Evolutionary conservation across 2,329 filamentous ascomycete genomes (phyloP).

Genomic region (Cladosporium sp.): DNA sequence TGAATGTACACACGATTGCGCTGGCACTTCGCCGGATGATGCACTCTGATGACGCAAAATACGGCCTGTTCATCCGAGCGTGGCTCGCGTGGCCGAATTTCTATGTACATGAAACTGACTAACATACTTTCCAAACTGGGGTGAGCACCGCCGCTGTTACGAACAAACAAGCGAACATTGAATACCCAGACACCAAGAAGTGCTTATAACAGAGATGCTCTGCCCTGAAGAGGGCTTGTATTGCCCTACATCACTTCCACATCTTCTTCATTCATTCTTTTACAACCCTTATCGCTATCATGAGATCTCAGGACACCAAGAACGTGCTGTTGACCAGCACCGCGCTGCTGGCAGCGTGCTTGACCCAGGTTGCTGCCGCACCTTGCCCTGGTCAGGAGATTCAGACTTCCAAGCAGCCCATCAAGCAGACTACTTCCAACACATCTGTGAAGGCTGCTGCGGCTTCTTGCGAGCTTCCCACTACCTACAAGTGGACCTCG

Average conservation of each 20-base stretch:
- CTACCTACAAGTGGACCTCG: slow-evolving; percentile 55
- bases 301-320: slow-evolving; percentile 14
- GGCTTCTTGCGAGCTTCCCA: slow-evolving; percentile 52
- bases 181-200: background rate
- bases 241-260: slow-evolving; percentile 9
- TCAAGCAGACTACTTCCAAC: background rate
- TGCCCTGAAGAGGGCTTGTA: slow-evolving; percentile 13
- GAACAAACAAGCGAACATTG: slow-evolving; percentile 7
- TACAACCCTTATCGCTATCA: slow-evolving; percentile 10
- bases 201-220: slow-evolving; percentile 11
- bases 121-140: slow-evolving; percentile 4
- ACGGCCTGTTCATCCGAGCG: background rate
- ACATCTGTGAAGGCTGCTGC: background rate
- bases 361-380: slow-evolving; percentile 5
- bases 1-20: background rate
- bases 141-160: slow-evolving; percentile 7
- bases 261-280: background rate
- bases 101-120: slow-evolving; percentile 6
- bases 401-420: background rate
- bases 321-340: slow-evolving; percentile 18
- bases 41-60: slow-evolving; percentile 4
- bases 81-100: slow-evolving; percentile 5
- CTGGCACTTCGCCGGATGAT: background rate
- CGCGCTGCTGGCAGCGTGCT: slow-evolving; percentile 17
- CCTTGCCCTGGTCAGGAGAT: slow-evolving; percentile 39